Conservation (phyloP, 805 yeast genomes). For the Candida gorgasii region DNA sequence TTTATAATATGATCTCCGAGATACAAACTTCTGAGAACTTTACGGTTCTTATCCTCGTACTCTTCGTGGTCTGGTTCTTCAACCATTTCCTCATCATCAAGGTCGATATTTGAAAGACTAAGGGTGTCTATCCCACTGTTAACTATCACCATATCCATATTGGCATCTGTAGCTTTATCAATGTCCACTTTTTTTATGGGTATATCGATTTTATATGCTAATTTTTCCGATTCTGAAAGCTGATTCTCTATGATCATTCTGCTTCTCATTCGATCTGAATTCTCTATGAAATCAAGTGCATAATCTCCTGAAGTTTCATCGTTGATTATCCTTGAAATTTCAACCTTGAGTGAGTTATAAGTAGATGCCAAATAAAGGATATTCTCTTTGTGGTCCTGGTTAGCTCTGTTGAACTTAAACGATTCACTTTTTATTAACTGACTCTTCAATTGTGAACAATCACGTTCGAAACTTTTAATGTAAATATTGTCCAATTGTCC, state of each 20-base stretch:
- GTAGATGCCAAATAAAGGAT: constrained; percentile 46
- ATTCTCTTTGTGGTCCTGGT: constrained; percentile 69
- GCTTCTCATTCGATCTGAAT: constrained; percentile 64
- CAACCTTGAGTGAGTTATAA: constrained; percentile 50
- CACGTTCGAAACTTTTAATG: constrained; percentile 36
- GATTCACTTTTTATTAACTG: constrained; percentile 47
- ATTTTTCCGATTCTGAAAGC: constrained; percentile 42
- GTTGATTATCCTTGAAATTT: constrained; percentile 35
- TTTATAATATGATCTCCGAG: constrained; percentile 71
- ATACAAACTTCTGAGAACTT: constrained; percentile 66
- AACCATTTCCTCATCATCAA: constrained; percentile 43
- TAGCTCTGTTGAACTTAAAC: constrained; percentile 49
- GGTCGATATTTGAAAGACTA: constrained; percentile 20
- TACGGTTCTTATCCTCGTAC: constrained; percentile 71
- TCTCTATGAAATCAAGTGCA: constrained; percentile 68
- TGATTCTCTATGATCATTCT: constrained; percentile 58
- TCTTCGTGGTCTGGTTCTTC: constrained; percentile 29
- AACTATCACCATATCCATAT: constrained; percentile 12
- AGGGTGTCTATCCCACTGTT: constrained; percentile 29
- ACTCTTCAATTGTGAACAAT: constrained; percentile 32
- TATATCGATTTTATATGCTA: constrained; percentile 42
- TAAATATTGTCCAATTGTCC: constrained; percentile 32
- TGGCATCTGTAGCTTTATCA: constrained; percentile 2
- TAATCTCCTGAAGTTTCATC: constrained; percentile 30
- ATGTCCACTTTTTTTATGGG: constrained; percentile 29